Evolutionary conservation across 352 stramenopile species (phyloP), one percentile per base, ranked within the genome.

Genomic region (Phytophthora aleatoria): DNA sequence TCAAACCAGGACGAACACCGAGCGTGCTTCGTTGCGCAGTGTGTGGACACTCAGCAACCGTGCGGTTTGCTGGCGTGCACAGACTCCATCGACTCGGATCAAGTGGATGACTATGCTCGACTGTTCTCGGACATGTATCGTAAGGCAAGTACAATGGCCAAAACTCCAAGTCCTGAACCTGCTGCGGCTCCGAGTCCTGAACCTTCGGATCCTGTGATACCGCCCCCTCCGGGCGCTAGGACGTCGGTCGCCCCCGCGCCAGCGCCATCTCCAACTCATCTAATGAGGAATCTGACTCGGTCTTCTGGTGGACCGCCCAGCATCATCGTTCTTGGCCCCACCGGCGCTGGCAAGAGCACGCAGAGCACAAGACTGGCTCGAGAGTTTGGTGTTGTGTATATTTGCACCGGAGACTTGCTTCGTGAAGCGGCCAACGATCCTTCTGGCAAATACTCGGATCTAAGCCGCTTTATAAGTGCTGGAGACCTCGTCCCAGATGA

Each of bases 311-410:
- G 51, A 52, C 79, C 83, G 2, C 79, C 79, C 4, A 85, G 73
- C 39, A 87, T 98, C 31, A 85, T 98, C 13, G 78, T 98, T 5
- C 83, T 90, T 8, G 97, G 97, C 4, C 94, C 96, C 4, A 96
- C 96, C 1, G 96, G 93, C 0, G 83, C 83, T 11, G 96, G 97
- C n/a, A 99, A 99, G 61, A 90, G 94, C 30, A 99, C 95, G 1
- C 97, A 99, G 63, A 98, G 96, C 63, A 89, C 96, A 60, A 63
- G 84, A 2, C 85, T 98, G 15, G 85, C 85, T 3, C 69, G 90
- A 20, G 79, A 92, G 56, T 98, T 97, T 64, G 89, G 85, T 30
- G 79, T 98, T 3, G 85, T 98, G 7, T 92, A 98, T 67, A 67
- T 99, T 9, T 96, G 85, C 15, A 96, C 93, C 5, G 95, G 95